Evolutionary conservation across 441 rosid species (phyloP).

Genomic region (Pelargonium fulgidum): DNA sequence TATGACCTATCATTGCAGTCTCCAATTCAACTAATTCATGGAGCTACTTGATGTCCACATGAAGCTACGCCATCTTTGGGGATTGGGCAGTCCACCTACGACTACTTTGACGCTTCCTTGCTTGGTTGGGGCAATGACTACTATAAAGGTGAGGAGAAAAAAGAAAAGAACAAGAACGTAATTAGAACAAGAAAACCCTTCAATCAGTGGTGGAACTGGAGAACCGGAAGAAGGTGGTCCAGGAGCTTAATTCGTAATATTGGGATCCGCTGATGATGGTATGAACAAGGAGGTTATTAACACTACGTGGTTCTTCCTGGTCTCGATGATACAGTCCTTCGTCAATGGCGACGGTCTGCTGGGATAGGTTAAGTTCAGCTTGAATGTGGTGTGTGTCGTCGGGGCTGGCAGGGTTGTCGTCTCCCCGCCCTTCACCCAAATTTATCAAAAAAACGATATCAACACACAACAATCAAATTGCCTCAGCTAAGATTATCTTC

Average conservation of each 20-base stretch:
- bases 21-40: no score
- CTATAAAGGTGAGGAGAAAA: constrained; percentile 77
- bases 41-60: constrained; percentile 11
- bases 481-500: no score
- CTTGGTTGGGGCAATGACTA: constrained; percentile 95
- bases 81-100: constrained; percentile 84
- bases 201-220: constrained; percentile 54
- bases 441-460: no score
- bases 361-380: no score
- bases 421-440: no score
- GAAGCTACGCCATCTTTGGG: constrained; percentile 97
- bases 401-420: no score
- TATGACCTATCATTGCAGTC: no score
- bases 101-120: constrained; percentile 39
- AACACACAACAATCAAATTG: no score
- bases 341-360: constrained; percentile 47
- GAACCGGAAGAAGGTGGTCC: constrained; percentile 69
- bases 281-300: constrained; percentile 87
- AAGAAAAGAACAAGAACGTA: constrained; percentile 38
- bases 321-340: constrained; percentile 88
- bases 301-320: constrained; percentile 91
- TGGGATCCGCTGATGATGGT: constrained; percentile 67
- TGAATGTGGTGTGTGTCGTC: no score
- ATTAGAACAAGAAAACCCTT: constrained; percentile 16
- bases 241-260: constrained; percentile 82